phyloP scores from a whole-genome alignment of 2,329 filamentous ascomycete species.

The Leptographium procerum region DNA sequence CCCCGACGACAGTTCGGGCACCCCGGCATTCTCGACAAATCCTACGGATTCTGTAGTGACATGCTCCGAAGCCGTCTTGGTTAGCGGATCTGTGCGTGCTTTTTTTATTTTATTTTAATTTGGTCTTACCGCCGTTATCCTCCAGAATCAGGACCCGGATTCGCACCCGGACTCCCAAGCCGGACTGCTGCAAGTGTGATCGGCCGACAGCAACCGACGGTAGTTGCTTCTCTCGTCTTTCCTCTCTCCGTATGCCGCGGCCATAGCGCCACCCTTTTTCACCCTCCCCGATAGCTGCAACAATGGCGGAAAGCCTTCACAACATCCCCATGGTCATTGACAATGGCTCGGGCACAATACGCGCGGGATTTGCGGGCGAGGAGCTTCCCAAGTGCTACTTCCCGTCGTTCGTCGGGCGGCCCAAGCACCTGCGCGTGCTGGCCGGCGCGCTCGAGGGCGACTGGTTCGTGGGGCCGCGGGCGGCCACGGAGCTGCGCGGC shows the following conservation, averaged over 20 bases:
- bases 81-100: constrained; percentile 1
- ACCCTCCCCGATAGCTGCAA: constrained; percentile 1
- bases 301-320: constrained; percentile 59
- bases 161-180: too few relatives aligned
- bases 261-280: not conserved
- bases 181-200: not conserved
- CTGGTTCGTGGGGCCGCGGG: constrained; percentile 86
- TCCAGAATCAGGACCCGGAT: not conserved
- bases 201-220: not conserved
- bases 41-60: not conserved
- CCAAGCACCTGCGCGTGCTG: constrained; percentile 88
- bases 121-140: not conserved
- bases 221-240: not conserved
- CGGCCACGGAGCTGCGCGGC: constrained; percentile 78
- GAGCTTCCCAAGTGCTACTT: constrained; percentile 96
- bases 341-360: constrained; percentile 95
- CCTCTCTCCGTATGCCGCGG: not conserved
- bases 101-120: not conserved
- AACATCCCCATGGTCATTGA: constrained; percentile 98
- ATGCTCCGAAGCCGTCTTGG: constrained; percentile 9
- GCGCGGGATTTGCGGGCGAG: constrained; percentile 92
- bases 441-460: constrained; percentile 96
- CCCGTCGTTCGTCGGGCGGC: constrained; percentile 90
- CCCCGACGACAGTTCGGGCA: not conserved
- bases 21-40: too few relatives aligned